These are phyloP conservation scores for Teunomyces aglyptinius DNA, from an alignment of 805 yeast genomes.

Conservation along the genomic window DNA sequence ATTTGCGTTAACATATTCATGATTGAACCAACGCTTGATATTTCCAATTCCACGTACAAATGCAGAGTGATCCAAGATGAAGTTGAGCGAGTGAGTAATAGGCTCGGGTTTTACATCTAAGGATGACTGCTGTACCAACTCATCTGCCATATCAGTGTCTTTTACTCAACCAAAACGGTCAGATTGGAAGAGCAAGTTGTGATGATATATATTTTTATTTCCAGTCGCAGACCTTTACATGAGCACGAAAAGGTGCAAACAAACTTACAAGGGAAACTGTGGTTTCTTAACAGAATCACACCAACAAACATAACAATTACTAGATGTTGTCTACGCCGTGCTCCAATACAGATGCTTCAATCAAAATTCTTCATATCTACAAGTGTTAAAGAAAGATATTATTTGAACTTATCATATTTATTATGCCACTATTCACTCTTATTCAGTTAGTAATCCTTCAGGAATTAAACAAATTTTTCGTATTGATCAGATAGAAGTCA, in stretches of 20 bases:
- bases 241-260: no score
- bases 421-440: not conserved
- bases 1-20: constrained; percentile 30
- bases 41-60: constrained; percentile 68
- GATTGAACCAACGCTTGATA: constrained; percentile 59
- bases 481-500: constrained; percentile 61
- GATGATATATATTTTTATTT: constrained; percentile 1
- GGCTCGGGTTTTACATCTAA: not conserved
- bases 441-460: constrained; percentile 1
- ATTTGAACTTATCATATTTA: not conserved
- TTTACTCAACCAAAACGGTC: not conserved
- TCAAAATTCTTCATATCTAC: no score
- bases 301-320: no score
- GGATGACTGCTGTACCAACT: constrained; percentile 1
- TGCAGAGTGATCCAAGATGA: constrained; percentile 67
- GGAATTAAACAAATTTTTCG: not conserved
- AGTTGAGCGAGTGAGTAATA: constrained; percentile 18
- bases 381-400: not conserved
- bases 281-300: no score
- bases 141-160: constrained; percentile 2
- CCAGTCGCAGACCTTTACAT: not conserved
- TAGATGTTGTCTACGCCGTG: no score
- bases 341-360: no score
- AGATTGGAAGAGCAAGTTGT: not conserved
- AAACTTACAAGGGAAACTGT: no score